These are phyloP conservation scores for Suillus brevipes DNA, from an alignment of 768 basidiomycete genomes.

Conservation along the genomic window DNA sequence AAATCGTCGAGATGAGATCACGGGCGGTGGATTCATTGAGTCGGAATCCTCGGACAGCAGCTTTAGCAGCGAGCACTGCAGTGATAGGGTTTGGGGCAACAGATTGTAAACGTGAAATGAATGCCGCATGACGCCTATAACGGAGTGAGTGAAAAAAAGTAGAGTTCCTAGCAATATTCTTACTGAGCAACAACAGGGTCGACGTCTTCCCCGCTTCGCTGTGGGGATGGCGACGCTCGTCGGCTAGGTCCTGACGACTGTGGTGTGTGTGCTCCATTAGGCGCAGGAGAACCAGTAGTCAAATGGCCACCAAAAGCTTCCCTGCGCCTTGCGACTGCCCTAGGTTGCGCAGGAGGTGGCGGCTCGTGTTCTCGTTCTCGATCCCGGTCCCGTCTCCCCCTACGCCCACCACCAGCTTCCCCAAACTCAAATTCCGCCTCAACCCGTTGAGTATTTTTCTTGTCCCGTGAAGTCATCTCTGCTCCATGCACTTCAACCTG, in stretches of 20 bases:
- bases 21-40: constrained; percentile 74
- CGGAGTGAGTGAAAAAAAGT: constrained; percentile 2
- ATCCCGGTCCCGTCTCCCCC: constrained; percentile 45
- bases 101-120: constrained; percentile 62
- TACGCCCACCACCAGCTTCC: constrained; percentile 50
- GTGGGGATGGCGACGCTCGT: constrained; percentile 34
- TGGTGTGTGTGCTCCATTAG: constrained; percentile 13
- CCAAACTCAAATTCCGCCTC: constrained; percentile 68
- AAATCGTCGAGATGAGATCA: constrained; percentile 88
- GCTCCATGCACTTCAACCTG: constrained; percentile 81
- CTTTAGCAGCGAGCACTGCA: constrained; percentile 63
- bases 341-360: constrained; percentile 35
- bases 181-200: constrained; percentile 61
- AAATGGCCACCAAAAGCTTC: constrained; percentile 64
- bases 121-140: constrained; percentile 62
- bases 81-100: constrained; percentile 57
- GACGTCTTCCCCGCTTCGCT: constrained; percentile 35
- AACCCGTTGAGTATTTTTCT: constrained; percentile 66
- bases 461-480: constrained; percentile 70
- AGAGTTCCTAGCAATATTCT: constrained; percentile 22
- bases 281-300: constrained; percentile 40
- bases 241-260: constrained; percentile 24
- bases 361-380: constrained; percentile 55
- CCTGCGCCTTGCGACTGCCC: constrained; percentile 46
- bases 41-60: constrained; percentile 78